Percentiles rank a stretch among this genome's conserved stretches.
Conservation (phyloP, 164 flowering plant species). For the Taxillus chinensis region DNA sequence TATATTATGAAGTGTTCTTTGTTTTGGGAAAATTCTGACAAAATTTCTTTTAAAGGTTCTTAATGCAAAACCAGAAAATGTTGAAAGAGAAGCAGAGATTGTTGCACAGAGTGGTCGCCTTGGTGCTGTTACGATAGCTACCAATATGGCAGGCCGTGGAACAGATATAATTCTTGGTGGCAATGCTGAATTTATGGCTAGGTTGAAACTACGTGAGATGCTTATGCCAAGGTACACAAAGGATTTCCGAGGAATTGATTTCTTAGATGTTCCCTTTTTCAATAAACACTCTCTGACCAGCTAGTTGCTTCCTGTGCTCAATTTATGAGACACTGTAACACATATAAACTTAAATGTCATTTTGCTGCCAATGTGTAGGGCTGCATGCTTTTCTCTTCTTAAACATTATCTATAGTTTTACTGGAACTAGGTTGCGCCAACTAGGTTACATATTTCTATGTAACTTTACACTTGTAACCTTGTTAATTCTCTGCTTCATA, state of each 20-base stretch:
- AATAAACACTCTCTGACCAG: neutral
- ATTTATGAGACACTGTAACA: too few relatives aligned
- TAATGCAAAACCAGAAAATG: constrained; percentile 99
- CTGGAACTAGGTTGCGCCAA: neutral
- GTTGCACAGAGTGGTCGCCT: constrained; percentile 98
- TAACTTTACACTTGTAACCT: neutral
- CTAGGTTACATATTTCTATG: neutral
- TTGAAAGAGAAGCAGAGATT: constrained; percentile 99
- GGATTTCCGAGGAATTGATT: neutral
- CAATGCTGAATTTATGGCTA: constrained; percentile 96
- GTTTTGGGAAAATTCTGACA: constrained; percentile 2
- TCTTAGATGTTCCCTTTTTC: neutral
- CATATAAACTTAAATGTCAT: too few relatives aligned
- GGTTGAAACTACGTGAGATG: constrained; percentile 89
- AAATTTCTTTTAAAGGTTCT: constrained; percentile 49
- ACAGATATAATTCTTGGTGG: constrained; percentile 99
- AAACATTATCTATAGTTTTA: too few relatives aligned
- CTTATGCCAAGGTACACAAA: constrained; percentile 87
- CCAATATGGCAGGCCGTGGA: constrained; percentile 99
- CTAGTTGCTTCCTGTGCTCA: neutral
- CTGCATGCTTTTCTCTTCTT: too few relatives aligned
- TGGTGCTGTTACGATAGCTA: constrained; percentile 94
- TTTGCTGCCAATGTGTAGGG: too few relatives aligned
- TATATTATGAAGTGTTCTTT: neutral
- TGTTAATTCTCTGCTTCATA: neutral